Evolutionary conservation across 179 eudicot genomes (phyloP), one percentile per base, ranked within the genome.

Genomic region (Nepenthes alata): DNA sequence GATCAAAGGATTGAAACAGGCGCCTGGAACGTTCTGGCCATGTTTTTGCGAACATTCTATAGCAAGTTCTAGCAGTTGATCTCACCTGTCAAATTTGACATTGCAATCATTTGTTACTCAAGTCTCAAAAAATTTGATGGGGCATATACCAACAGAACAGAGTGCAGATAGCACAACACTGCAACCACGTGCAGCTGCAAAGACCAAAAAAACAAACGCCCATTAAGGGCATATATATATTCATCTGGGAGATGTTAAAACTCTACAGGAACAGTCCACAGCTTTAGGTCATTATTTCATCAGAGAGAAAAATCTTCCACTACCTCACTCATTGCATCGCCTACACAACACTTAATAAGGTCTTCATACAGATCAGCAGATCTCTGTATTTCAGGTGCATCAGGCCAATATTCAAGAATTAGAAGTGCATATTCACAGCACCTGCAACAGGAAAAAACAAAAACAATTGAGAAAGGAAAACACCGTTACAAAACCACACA

Each of bases 311-410:
- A 16, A n/a, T 62, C 62, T 53, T 15, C 61, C 37, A 10, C 60
- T 79, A 94, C 99, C 96, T 94, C 99, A 65, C 97, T 90, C 85
- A 94, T 89, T 67, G 99, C 99, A 77, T 94, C 99, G 50, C 83
- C 88, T 44, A 94, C 97, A 78, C 94, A 90, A 74, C 95, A 89
- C 67, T 76, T 87, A 52, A 94, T 82, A 53, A 94, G 76, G 68
- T 94, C 99, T 79, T 94, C 99, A 83, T 89, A 94, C 11, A 94
- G 87, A 70, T 94, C 94, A 72, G 97, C 96, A 37, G 99, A 78
- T 64, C 99, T 85, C 61, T 87, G 96, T 64, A 94, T 85, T 78
- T 94, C 99, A 75, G 97, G 89, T 64, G 85, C 99, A 78, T 94
- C 99, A 63, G 99, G 86, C 99, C 99, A 94, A 60, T 83, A 80